Percentiles rank a stretch among this genome's conserved stretches.
These are phyloP conservation scores for Trametes sp. DNA, from an alignment of 1,284 basidiomycete genomes.

Conservation along the genomic window DNA sequence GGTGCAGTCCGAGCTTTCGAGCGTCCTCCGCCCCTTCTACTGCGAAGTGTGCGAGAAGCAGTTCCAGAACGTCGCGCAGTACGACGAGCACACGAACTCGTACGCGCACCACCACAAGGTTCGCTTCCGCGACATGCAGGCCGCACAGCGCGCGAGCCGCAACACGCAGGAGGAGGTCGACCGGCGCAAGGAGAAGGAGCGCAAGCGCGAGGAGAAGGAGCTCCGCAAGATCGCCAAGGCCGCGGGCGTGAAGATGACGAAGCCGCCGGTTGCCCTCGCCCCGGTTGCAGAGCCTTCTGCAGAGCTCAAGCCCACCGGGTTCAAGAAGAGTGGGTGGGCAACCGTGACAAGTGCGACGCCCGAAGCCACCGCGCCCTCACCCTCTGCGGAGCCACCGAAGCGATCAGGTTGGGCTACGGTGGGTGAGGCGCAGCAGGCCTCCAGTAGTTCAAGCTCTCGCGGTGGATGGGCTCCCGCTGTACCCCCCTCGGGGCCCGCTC, in stretches of 20 bases:
- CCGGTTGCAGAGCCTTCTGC: slow-evolving; percentile 26
- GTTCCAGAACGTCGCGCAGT: slow-evolving; percentile 82
- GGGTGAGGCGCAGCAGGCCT: slow-evolving; percentile 34
- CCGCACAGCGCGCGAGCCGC: slow-evolving; percentile 58
- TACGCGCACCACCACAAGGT: slow-evolving; percentile 86
- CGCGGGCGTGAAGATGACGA: slow-evolving; percentile 74
- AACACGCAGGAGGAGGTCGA: slow-evolving; percentile 66
- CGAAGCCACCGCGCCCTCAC: slow-evolving; percentile 4
- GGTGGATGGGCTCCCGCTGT: slow-evolving; percentile 23
- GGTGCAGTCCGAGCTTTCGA: slow-evolving; percentile 69
- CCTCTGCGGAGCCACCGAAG: slow-evolving; percentile 20
- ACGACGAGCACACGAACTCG: slow-evolving; percentile 86
- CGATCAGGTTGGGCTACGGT: slow-evolving; percentile 44
- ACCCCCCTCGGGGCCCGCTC: slow-evolving; percentile 17
- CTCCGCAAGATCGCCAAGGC: slow-evolving; percentile 81
- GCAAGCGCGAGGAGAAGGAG: slow-evolving; percentile 82
- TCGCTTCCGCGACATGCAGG: slow-evolving; percentile 79
- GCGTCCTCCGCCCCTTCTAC: slow-evolving; percentile 76
- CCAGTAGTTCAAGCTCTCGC: slow-evolving; percentile 4
- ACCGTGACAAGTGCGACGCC: slow-evolving; percentile 32
- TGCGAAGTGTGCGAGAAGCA: slow-evolving; percentile 85
- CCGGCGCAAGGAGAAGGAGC: slow-evolving; percentile 81
- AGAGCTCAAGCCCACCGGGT: slow-evolving; percentile 40
- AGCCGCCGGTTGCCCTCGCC: slow-evolving; percentile 45
- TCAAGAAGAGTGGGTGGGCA: slow-evolving; percentile 71